Conservation (phyloP, 768 basidiomycete genomes). For the Russula abietina region DNA sequence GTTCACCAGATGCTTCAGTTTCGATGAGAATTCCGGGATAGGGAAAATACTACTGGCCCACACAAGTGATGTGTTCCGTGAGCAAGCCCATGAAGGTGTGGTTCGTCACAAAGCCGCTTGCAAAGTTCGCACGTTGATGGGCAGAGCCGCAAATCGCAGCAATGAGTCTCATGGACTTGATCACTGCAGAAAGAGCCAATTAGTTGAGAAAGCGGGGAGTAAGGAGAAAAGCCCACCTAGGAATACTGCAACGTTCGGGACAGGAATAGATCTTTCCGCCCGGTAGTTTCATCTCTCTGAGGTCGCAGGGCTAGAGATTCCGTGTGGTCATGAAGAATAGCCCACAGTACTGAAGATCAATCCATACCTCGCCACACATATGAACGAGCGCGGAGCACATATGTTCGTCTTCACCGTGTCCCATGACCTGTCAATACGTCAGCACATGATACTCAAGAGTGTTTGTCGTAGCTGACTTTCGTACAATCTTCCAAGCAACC, state of each 20-base stretch:
- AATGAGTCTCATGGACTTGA: constrained; percentile 40
- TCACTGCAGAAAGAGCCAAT: constrained; percentile 33
- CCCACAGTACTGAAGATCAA: neutral
- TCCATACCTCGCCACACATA: constrained; percentile 48
- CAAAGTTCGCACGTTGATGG: constrained; percentile 52
- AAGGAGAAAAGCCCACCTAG: constrained; percentile 3
- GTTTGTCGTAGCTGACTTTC: constrained; percentile 35
- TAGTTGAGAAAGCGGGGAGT: no score
- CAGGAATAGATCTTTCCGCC: constrained; percentile 18
- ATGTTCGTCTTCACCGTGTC: constrained; percentile 46
- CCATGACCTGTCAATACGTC: constrained; percentile 36
- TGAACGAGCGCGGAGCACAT: constrained; percentile 49
- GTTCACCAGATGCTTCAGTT: neutral
- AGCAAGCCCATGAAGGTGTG: constrained; percentile 49
- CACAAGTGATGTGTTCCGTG: constrained; percentile 44
- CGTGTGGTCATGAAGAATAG: neutral
- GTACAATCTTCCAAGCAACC: constrained; percentile 53
- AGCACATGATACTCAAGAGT: neutral
- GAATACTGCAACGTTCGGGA: constrained; percentile 11
- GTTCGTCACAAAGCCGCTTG: constrained; percentile 43
- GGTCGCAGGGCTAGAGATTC: constrained; percentile 20
- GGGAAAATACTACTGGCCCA: constrained; percentile 39
- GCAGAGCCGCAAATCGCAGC: constrained; percentile 48
- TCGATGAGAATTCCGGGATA: neutral
- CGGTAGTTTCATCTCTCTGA: constrained; percentile 1